Base-by-base conservation (phyloP, 371 early-diverging fungal species). In the Neoconidiobolus thromboides region DNA sequence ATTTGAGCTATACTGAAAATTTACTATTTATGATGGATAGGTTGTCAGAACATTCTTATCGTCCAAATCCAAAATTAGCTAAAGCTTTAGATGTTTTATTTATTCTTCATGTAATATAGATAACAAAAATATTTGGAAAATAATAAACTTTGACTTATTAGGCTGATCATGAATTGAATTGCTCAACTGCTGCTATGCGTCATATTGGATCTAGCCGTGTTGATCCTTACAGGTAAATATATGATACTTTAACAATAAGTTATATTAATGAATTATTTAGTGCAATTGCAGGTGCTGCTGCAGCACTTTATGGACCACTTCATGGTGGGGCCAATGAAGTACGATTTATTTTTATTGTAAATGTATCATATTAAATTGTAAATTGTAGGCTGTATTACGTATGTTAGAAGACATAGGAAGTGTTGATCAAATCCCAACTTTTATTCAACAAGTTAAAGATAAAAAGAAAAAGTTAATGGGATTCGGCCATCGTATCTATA, bases 171-270 rank as follows among this genome's bases (percentile, higher is more conserved):
- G 72, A 73, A 54, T 53, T 73, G 3, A 71, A 76, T 67, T 81
- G 79, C 66, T 75, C 76, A 7, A 78, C 81, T 3, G 76, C 77
- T 36, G 72, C 77, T 10, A 79, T 81, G 77, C 69, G 81, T 49
- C 80, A 81, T 62, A 66, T 79, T 42, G 73, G 73, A 1, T 74
- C 76, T 6, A 65, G 69, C 36, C 68, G 68, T 9, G 78, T 78
- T 38, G 79, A 79, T 65, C 79, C 81, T 12, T 81, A 78, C 63
- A 71, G 67, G 26, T 71, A 70, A 15, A 67, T 71, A 26, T 26
- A 26, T 26, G 7, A 43, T 38, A 15, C 15, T 26, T 14, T 3
- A 26, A 57, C 4, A 12, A 10, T 9, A 3, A 3, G 14, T 48
- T 50, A n/a, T 5, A 40, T 7, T 49, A 3, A 10, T 39, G 42